A percentile compares a stretch with the other conserved stretches of the same genome.
phyloP scores from a whole-genome alignment of 305 asterid genomes.

The Fraxinus ornus region DNA sequence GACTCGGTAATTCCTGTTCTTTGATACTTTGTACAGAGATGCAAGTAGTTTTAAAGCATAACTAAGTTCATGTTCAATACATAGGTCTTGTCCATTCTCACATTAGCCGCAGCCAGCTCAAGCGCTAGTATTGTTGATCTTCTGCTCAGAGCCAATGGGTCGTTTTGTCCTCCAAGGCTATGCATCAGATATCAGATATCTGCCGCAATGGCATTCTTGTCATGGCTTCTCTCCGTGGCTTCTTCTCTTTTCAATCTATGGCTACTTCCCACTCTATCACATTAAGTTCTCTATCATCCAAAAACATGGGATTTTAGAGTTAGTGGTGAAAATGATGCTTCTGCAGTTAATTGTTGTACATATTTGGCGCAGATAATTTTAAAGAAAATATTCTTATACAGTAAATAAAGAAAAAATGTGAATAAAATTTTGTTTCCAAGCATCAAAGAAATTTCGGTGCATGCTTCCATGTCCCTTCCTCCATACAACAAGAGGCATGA shows the following conservation, averaged over 20 bases:
- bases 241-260: slow-evolving; percentile 72
- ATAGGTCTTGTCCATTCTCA: slow-evolving; percentile 60
- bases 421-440: background rate
- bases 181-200: slow-evolving; percentile 62
- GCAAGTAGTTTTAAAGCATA: background rate
- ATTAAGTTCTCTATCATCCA: slow-evolving; percentile 11
- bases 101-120: slow-evolving; percentile 74
- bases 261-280: slow-evolving; percentile 55
- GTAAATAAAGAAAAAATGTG: background rate
- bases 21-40: background rate
- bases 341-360: background rate
- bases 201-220: slow-evolving; percentile 58
- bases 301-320: background rate
- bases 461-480: background rate
- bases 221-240: slow-evolving; percentile 57
- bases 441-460: background rate
- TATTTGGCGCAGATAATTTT: background rate
- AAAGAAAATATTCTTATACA: background rate
- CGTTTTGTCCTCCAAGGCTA: slow-evolving; percentile 53
- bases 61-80: slow-evolving; percentile 16
- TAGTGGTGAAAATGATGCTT: background rate
- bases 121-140: slow-evolving; percentile 62
- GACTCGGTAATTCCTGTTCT: slow-evolving; percentile 55
- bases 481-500: background rate
- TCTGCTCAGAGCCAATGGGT: slow-evolving; percentile 51